A percentile compares a stretch with the other conserved stretches of the same genome.
Conservation (phyloP, 1,284 basidiomycete species). For the Boletus semigastroideus region DNA sequence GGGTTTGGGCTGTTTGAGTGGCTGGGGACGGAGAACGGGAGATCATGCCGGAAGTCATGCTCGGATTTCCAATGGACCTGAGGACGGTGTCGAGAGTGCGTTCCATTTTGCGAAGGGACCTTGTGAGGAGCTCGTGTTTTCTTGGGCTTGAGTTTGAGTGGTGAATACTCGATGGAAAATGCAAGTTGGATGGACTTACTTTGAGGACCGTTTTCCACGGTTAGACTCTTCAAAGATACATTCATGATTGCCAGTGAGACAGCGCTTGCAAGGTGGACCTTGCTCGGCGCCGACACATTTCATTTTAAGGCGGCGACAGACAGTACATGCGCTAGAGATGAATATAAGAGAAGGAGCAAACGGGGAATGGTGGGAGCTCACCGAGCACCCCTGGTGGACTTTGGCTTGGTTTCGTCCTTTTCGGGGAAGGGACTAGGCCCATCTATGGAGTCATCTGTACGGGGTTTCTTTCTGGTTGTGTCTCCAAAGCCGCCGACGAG, state of each 20-base stretch:
- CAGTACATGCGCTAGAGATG: conserved; percentile 78
- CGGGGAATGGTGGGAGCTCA: conserved; percentile 36
- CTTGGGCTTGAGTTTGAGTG: conserved; percentile 44
- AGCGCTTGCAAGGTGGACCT: conserved; percentile 89
- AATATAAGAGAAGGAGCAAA: conserved; percentile 2
- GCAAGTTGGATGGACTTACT: conserved; percentile 48
- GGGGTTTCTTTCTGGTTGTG: conserved; percentile 54
- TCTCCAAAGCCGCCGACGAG: conserved; percentile 41
- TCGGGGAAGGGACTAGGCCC: conserved; percentile 52
- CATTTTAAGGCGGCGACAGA: conserved; percentile 97
- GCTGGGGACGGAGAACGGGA: conserved; percentile 52
- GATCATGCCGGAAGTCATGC: conserved; percentile 73
- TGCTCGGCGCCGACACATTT: conserved; percentile 94
- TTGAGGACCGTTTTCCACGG: conserved; percentile 87
- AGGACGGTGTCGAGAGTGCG: conserved; percentile 86
- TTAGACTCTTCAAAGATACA: conserved; percentile 96
- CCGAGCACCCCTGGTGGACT: conserved; percentile 86
- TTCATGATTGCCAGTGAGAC: conserved; percentile 78
- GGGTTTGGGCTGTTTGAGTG: conserved; percentile 51
- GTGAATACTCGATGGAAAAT: conserved; percentile 29
- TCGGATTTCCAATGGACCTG: conserved; percentile 79
- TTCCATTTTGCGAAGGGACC: conserved; percentile 92
- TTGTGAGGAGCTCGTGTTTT: conserved; percentile 85
- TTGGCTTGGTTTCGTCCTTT: conserved; percentile 71
- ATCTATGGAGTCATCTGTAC: conserved; percentile 54